These are phyloP conservation scores for Simplicillium sp. DNA, from an alignment of 2,329 filamentous ascomycete species.

Conservation along the genomic window DNA sequence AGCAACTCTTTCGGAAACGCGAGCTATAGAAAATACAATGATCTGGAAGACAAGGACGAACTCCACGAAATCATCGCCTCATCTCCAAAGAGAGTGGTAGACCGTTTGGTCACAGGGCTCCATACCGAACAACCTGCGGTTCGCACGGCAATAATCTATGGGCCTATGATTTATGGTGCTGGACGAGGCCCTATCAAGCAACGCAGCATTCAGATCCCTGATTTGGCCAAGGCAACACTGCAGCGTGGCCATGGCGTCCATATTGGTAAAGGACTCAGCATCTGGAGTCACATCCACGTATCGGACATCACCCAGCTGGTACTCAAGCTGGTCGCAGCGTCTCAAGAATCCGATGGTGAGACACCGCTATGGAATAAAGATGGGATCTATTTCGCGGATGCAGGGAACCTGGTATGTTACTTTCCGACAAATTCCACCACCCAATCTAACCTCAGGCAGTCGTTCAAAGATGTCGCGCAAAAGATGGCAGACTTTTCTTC, in stretches of 20 bases:
- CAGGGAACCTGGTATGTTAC: slow-evolving; percentile 1
- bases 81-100: slow-evolving; percentile 50
- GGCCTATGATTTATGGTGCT: slow-evolving; percentile 34
- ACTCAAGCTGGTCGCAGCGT: slow-evolving; percentile 15
- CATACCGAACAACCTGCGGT: slow-evolving; percentile 14
- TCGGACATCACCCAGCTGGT: slow-evolving; percentile 24
- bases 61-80: slow-evolving; percentile 26
- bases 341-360: slow-evolving; percentile 8
- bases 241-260: slow-evolving; percentile 26
- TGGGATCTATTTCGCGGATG: slow-evolving; percentile 18
- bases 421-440: too few relatives aligned
- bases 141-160: slow-evolving; percentile 28
- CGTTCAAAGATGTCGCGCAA: slow-evolving; percentile 1
- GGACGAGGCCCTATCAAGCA: slow-evolving; percentile 34
- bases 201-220: slow-evolving; percentile 33
- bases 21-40: slow-evolving; percentile 44
- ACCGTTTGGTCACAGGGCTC: slow-evolving; percentile 46
- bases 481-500: slow-evolving; percentile 1
- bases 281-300: slow-evolving; percentile 38
- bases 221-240: slow-evolving; percentile 26
- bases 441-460: background rate
- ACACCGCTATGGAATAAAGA: slow-evolving; percentile 19
- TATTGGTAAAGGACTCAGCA: slow-evolving; percentile 23
- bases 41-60: slow-evolving; percentile 38
- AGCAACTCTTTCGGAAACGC: slow-evolving; percentile 14